phyloP scores from a whole-genome alignment of 257 asterid genomes.

The Gynochthodes officinalis region DNA sequence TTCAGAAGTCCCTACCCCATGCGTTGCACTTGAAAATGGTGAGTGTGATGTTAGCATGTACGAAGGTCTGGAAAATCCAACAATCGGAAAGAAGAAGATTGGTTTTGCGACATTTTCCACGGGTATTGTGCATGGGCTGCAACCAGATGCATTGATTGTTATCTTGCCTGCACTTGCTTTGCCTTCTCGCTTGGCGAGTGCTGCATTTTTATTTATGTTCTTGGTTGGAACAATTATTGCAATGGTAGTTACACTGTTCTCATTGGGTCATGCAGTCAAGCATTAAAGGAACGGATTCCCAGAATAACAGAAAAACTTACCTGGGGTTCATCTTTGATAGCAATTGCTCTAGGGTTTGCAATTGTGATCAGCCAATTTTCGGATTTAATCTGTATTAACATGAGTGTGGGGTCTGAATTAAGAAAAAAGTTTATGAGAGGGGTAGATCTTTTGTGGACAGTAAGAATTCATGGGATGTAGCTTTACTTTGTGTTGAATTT shows the following conservation, averaged over 20 bases:
- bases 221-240: constrained; percentile 90
- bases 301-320: constrained; percentile 93
- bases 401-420: no score
- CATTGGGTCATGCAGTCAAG: constrained; percentile 89
- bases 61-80: constrained; percentile 41
- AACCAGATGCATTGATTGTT: constrained; percentile 92
- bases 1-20: constrained; percentile 60
- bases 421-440: no score
- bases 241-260: constrained; percentile 91
- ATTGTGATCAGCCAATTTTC: constrained; percentile 71
- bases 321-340: constrained; percentile 88
- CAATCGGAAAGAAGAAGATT: constrained; percentile 65
- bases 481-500: no score
- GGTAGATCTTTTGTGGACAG: no score
- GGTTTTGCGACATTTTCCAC: constrained; percentile 98
- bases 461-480: no score
- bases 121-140: constrained; percentile 90
- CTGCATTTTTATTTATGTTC: constrained; percentile 80
- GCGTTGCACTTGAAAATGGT: constrained; percentile 60
- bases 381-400: constrained; percentile 80
- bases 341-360: constrained; percentile 75
- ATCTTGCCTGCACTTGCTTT: constrained; percentile 89
- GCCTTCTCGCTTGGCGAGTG: constrained; percentile 96
- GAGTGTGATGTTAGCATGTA: constrained; percentile 57
- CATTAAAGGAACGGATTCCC: constrained; percentile 80